Evolutionary conservation across 2,329 filamentous ascomycete genomes (phyloP).

Genomic region (Colletotrichum costaricense): DNA sequence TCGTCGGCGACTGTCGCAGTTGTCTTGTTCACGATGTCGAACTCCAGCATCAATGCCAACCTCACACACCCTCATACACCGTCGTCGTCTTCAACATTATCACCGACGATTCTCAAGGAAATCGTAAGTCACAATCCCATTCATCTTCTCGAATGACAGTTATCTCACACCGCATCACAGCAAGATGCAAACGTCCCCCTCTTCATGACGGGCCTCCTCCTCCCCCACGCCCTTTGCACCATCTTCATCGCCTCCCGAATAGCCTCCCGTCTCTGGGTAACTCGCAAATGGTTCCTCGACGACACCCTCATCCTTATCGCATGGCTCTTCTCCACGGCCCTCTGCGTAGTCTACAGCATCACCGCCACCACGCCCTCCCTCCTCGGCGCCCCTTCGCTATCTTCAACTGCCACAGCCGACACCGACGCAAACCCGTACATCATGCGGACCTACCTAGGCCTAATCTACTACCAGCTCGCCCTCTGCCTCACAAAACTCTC

Average conservation of each 20-base stretch:
- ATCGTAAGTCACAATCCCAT: background rate
- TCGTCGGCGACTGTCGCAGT: background rate
- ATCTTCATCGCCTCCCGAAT: slow-evolving; percentile 43
- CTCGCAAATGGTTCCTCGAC: slow-evolving; percentile 47
- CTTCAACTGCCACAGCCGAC: slow-evolving; percentile 21
- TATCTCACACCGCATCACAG: background rate
- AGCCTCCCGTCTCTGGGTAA: slow-evolving; percentile 43
- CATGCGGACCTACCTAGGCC: slow-evolving; percentile 45
- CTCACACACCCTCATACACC: slow-evolving; percentile 1
- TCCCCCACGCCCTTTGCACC: slow-evolving; percentile 47
- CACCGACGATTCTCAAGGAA: slow-evolving; percentile 7
- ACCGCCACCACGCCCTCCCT: slow-evolving; percentile 40
- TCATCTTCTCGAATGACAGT: background rate
- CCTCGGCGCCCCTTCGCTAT: slow-evolving; percentile 25
- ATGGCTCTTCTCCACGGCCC: slow-evolving; percentile 45
- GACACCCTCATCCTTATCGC: slow-evolving; percentile 46
- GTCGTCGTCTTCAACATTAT: background rate
- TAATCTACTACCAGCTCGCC: slow-evolving; percentile 52
- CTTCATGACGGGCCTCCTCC: slow-evolving; percentile 45
- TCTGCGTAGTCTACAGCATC: slow-evolving; percentile 46
- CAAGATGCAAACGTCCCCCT: slow-evolving; percentile 38
- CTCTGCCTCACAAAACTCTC: slow-evolving; percentile 53
- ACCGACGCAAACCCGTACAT: slow-evolving; percentile 40
- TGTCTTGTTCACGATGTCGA: background rate
- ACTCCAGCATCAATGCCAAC: background rate